Conservation (phyloP, 202 grass and related monocot species). For the Cymbopogon flexuosus region DNA sequence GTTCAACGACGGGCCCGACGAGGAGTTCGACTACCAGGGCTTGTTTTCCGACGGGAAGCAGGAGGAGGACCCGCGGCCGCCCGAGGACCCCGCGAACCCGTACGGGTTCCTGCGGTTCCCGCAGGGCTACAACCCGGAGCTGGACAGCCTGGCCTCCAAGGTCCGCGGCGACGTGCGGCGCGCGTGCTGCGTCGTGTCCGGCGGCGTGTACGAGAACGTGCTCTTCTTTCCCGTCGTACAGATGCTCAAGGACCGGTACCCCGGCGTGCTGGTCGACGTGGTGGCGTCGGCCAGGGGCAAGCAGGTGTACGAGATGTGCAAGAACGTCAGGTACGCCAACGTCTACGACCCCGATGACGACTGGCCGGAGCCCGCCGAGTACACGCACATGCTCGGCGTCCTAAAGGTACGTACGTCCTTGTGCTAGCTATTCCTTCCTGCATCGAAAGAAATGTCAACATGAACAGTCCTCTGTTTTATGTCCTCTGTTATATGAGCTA, state of each 20-base stretch:
- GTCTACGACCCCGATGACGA: conserved; percentile 72
- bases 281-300: conserved; percentile 66
- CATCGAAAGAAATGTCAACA: too few species aligned
- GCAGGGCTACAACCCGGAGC: conserved; percentile 67
- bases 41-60: conserved; percentile 73
- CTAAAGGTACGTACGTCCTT: conserved; percentile 45
- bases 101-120: conserved; percentile 91
- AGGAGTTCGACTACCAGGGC: conserved; percentile 59
- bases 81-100: conserved; percentile 62
- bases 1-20: conserved; percentile 72
- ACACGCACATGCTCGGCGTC: conserved; percentile 68
- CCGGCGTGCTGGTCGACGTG: conserved; percentile 68
- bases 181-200: conserved; percentile 77
- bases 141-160: conserved; percentile 76
- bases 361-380: conserved; percentile 75
- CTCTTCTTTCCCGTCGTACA: conserved; percentile 93
- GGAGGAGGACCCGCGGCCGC: conserved; percentile 77
- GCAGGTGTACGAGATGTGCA: conserved; percentile 91
- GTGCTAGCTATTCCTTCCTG: too few species aligned
- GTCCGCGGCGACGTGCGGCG: conserved; percentile 77
- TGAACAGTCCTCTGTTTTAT: not conserved
- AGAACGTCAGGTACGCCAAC: conserved; percentile 75
- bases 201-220: conserved; percentile 93
- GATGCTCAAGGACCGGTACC: conserved; percentile 75
- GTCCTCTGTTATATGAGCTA: not conserved